phyloP scores from a whole-genome alignment of 148 eudicot species.

The Rhododendron ovatum region DNA sequence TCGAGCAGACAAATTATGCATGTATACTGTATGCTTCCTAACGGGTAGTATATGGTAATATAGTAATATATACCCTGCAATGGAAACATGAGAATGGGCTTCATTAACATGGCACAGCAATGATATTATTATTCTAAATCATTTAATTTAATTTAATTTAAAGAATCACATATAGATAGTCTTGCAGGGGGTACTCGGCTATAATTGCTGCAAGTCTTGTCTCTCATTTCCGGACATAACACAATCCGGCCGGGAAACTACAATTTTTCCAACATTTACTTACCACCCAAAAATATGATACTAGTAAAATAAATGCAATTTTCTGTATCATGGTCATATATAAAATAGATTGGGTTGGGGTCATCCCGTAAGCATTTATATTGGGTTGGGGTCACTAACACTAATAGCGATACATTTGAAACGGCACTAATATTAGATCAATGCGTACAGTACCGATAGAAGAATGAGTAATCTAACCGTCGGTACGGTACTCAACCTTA shows the following conservation, averaged over 20 bases:
- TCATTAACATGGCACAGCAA: slow-evolving; percentile 5
- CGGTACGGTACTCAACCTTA: too few relatives aligned
- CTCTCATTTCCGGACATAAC: slow-evolving; percentile 18
- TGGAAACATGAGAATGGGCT: slow-evolving; percentile 8
- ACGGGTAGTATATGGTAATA: background rate
- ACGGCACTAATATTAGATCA: too few relatives aligned
- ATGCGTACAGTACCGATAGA: too few relatives aligned
- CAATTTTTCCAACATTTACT: background rate
- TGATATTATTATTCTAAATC: background rate
- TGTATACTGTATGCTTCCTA: slow-evolving; percentile 3
- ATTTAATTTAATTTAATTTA: background rate
- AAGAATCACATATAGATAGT: too few relatives aligned
- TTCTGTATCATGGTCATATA: background rate
- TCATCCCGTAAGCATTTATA: background rate
- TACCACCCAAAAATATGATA: background rate
- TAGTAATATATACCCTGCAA: background rate
- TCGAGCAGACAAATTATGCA: slow-evolving; percentile 9
- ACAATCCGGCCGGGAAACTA: background rate
- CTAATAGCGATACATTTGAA: too few relatives aligned
- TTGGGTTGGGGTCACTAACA: background rate
- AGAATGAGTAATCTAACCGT: too few relatives aligned
- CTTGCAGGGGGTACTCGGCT: slow-evolving; percentile 26
- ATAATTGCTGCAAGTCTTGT: slow-evolving; percentile 29
- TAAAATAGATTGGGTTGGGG: too few relatives aligned
- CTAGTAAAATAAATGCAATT: too few relatives aligned